Evolutionary conservation across 169 alveolate genomes (phyloP).

Genomic region (Plasmodium billcollinsi): DNA sequence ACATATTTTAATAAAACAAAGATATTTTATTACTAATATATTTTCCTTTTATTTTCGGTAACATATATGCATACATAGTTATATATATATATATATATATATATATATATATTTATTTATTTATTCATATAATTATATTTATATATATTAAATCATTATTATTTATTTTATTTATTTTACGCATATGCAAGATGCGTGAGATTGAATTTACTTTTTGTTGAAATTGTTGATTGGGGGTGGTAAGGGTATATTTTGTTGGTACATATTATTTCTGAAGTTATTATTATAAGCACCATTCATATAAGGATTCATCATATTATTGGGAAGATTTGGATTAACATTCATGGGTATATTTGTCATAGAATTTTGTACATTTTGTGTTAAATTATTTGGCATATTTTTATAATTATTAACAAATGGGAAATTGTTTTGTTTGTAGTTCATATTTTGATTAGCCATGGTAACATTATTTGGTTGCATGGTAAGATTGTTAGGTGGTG

Average conservation of each 20-base stretch:
- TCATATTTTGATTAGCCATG: constrained; percentile 67
- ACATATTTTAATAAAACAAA: no score
- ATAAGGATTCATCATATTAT: constrained; percentile 73
- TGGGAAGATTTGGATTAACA: constrained; percentile 59
- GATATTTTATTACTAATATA: no score
- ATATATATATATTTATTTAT: no score
- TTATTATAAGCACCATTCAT: constrained; percentile 47
- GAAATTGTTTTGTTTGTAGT: constrained; percentile 56
- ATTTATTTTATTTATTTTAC: no score
- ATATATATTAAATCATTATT: no score
- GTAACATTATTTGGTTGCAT: constrained; percentile 68
- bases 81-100: no score
- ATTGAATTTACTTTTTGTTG: constrained; percentile 43
- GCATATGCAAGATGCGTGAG: neutral
- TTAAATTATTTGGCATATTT: constrained; percentile 40
- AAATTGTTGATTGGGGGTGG: constrained; percentile 57
- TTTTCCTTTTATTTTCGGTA: no score
- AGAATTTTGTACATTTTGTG: constrained; percentile 56
- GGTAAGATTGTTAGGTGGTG: constrained; percentile 58
- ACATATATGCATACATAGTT: no score
- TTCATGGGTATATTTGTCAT: constrained; percentile 57
- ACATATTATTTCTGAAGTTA: constrained; percentile 66
- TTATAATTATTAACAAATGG: constrained; percentile 75
- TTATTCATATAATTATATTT: no score
- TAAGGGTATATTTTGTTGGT: constrained; percentile 61